Conservation (phyloP, 805 yeast species). For the Candida succiphila region DNA sequence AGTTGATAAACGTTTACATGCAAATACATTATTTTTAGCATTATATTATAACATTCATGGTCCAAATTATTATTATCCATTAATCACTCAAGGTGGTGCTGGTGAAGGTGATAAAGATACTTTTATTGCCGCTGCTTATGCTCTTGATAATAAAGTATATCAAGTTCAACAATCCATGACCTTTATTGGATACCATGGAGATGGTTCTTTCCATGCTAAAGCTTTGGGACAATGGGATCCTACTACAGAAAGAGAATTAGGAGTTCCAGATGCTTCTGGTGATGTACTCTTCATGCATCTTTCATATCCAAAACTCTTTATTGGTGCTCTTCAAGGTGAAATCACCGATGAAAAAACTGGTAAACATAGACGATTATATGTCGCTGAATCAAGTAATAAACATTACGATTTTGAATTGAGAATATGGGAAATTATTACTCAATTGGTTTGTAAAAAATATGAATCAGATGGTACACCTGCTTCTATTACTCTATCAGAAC, state of each 20-base stretch:
- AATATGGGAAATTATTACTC: slow-evolving; percentile 28
- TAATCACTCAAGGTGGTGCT: slow-evolving; percentile 61
- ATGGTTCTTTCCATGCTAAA: slow-evolving; percentile 25
- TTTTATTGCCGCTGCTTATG: slow-evolving; percentile 58
- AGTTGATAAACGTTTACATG: slow-evolving; percentile 46
- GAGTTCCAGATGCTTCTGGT: slow-evolving; percentile 11
- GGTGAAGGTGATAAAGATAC: slow-evolving; percentile 82
- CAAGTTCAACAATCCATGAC: slow-evolving; percentile 45
- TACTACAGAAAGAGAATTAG: slow-evolving; percentile 24
- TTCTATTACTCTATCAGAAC: not conserved
- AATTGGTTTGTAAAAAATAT: slow-evolving; percentile 21
- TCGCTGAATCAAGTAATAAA: slow-evolving; percentile 12
- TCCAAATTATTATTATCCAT: slow-evolving; percentile 52
- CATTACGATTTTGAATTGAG: slow-evolving; percentile 29
- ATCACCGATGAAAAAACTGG: slow-evolving; percentile 6
- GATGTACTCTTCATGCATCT: slow-evolving; percentile 15
- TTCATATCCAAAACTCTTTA: slow-evolving; percentile 38
- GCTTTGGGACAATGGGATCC: slow-evolving; percentile 34
- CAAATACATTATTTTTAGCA: slow-evolving; percentile 43
- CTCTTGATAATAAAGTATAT: slow-evolving; percentile 12
- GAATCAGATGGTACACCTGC: slow-evolving; percentile 8
- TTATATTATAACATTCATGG: slow-evolving; percentile 59
- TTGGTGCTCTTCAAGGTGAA: slow-evolving; percentile 15
- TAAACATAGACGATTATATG: slow-evolving; percentile 24
- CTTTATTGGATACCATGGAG: slow-evolving; percentile 39